phyloP scores from a whole-genome alignment of 495 filamentous ascomycete species.

The Penicillium pulvis region DNA sequence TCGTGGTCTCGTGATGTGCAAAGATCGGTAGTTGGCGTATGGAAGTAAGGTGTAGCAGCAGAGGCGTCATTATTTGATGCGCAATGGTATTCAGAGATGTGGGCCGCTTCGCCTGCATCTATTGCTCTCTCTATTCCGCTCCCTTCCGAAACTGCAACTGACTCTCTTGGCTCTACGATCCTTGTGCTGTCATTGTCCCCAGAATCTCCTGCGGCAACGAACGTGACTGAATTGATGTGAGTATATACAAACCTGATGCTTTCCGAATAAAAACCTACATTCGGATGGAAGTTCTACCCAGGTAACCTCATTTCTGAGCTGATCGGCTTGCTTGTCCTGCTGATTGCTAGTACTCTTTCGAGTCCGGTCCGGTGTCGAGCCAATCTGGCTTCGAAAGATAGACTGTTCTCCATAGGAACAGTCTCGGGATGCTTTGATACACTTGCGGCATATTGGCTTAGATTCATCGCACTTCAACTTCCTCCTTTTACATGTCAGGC shows the following conservation, averaged over 20 bases:
- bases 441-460: conserved; percentile 19
- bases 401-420: conserved; percentile 14
- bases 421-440: conserved; percentile 18
- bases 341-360: conserved; percentile 2
- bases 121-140: not conserved
- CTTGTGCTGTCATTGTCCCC: not conserved
- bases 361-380: conserved; percentile 1
- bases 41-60: not conserved
- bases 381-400: conserved; percentile 17
- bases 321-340: not conserved
- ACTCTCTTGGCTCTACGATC: not conserved
- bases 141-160: not conserved
- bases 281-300: conserved; percentile 11
- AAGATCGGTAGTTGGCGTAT: not conserved
- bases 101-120: not conserved
- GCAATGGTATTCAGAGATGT: not conserved
- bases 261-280: not conserved
- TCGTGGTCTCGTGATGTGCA: not conserved
- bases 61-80: not conserved
- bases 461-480: conserved; percentile 33
- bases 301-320: not conserved
- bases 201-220: not conserved
- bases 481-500: conserved; percentile 30
- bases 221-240: not conserved
- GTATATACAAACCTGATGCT: not conserved